phyloP scores from a whole-genome alignment of 2,329 filamentous ascomycete species.

The Fusarium sterilihyphosum region DNA sequence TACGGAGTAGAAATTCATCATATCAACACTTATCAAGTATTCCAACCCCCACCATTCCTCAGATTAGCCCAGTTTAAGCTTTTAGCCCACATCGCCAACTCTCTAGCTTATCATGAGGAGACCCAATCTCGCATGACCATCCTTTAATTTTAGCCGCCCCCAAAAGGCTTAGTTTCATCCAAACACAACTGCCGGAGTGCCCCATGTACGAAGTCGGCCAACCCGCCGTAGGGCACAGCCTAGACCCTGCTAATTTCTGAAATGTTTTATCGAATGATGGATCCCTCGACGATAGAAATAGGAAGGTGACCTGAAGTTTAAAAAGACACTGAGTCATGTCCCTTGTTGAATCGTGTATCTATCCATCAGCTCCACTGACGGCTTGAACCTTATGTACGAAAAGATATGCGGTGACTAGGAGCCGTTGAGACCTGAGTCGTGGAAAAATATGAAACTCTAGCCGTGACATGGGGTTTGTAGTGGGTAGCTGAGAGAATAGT shows the following conservation, averaged over 20 bases:
- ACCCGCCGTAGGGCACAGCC: background rate
- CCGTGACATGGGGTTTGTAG: background rate
- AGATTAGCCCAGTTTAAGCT: background rate
- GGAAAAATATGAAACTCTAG: background rate
- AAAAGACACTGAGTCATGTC: no score
- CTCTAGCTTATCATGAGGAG: background rate
- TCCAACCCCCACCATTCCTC: background rate
- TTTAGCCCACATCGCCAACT: background rate
- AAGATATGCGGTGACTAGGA: background rate
- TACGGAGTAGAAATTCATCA: background rate
- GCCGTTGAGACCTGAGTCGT: background rate
- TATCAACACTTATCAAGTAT: background rate
- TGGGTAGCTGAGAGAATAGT: background rate
- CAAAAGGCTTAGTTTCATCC: background rate
- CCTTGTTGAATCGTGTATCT: background rate
- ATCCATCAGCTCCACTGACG: background rate
- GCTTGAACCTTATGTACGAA: background rate
- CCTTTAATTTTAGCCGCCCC: background rate
- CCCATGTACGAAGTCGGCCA: background rate
- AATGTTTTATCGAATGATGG: background rate
- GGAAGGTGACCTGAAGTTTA: background rate
- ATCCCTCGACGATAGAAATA: background rate
- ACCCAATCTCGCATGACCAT: background rate
- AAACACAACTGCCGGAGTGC: background rate
- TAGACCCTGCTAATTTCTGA: background rate